Evolutionary conservation across 768 basidiomycete species (phyloP).

Genomic region (Tremella fuciformis): DNA sequence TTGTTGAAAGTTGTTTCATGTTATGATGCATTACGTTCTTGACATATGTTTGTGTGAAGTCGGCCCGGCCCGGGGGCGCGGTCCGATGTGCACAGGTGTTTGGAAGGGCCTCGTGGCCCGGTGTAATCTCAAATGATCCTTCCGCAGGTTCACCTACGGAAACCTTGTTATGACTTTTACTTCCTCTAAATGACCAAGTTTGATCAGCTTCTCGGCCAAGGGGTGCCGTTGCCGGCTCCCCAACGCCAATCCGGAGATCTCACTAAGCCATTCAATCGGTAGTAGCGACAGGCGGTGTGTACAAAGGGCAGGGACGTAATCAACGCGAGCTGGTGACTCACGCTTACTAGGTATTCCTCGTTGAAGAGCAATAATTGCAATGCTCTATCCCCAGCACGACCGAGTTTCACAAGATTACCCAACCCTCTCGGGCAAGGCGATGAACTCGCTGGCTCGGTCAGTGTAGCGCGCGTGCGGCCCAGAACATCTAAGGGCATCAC

Average conservation of each 20-base stretch:
- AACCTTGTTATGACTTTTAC: conserved; percentile 80
- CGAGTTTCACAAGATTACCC: conserved; percentile 76
- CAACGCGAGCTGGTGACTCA: conserved; percentile 83
- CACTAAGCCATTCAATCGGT: conserved; percentile 88
- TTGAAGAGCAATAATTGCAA: conserved; percentile 90
- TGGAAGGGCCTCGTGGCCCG: conserved; percentile 35
- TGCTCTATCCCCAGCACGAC: conserved; percentile 83
- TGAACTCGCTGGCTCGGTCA: conserved; percentile 82
- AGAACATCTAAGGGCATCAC: conserved; percentile 88
- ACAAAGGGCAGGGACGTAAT: conserved; percentile 89
- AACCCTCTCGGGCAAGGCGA: conserved; percentile 70
- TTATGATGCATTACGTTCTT: conserved; percentile 46
- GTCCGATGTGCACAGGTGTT: conserved; percentile 58
- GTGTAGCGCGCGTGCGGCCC: conserved; percentile 83
- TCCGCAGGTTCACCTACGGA: conserved; percentile 79
- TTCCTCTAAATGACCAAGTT: conserved; percentile 82
- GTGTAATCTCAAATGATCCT: conserved; percentile 61
- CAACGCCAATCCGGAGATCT: conserved; percentile 75
- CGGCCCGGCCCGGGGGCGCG: conserved; percentile 14
- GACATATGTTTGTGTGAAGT: conserved; percentile 33
- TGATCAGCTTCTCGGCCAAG: conserved; percentile 63
- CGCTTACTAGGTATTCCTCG: conserved; percentile 85
- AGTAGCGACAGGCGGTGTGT: conserved; percentile 87
- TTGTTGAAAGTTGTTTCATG: conserved; percentile 59
- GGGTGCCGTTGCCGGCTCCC: conserved; percentile 59